These are phyloP conservation scores for Acanthamoeba culbertsoni DNA, from an alignment of 208 protist genomes.

Conservation along the genomic window DNA sequence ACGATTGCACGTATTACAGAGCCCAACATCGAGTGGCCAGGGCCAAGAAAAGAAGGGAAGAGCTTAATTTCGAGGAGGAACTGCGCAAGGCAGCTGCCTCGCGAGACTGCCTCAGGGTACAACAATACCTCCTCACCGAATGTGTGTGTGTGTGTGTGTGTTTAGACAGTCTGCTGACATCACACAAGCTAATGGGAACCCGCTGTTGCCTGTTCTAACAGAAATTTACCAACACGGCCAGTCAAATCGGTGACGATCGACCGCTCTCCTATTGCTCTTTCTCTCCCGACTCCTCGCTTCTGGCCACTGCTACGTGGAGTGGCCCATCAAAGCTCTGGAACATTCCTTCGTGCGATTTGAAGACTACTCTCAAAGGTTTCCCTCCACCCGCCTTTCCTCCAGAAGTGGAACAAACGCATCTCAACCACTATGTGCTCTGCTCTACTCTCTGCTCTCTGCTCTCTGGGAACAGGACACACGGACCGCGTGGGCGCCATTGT, in stretches of 20 bases:
- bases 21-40: slow-evolving; percentile 30
- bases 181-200: background rate
- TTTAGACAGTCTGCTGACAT: background rate
- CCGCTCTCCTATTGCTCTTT: slow-evolving; percentile 72
- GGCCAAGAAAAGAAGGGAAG: slow-evolving; percentile 9
- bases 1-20: background rate
- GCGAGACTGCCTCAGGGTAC: slow-evolving; percentile 1
- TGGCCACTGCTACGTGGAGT: slow-evolving; percentile 74
- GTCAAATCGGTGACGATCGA: slow-evolving; percentile 76
- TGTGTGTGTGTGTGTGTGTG: background rate
- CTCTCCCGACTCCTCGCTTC: slow-evolving; percentile 61
- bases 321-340: slow-evolving; percentile 67
- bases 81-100: background rate
- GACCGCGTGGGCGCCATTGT: slow-evolving; percentile 68
- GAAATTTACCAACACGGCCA: slow-evolving; percentile 36
- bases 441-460: background rate
- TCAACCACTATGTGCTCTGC: too few species aligned
- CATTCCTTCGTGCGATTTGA: background rate
- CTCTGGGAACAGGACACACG: slow-evolving; percentile 57
- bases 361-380: slow-evolving; percentile 34
- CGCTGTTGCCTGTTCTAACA: background rate
- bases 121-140: background rate
- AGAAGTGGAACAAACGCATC: background rate
- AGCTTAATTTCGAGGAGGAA: background rate
- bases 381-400: background rate